phyloP scores from a whole-genome alignment of 148 eudicot genomes.

The Fallopia convolvulus region DNA sequence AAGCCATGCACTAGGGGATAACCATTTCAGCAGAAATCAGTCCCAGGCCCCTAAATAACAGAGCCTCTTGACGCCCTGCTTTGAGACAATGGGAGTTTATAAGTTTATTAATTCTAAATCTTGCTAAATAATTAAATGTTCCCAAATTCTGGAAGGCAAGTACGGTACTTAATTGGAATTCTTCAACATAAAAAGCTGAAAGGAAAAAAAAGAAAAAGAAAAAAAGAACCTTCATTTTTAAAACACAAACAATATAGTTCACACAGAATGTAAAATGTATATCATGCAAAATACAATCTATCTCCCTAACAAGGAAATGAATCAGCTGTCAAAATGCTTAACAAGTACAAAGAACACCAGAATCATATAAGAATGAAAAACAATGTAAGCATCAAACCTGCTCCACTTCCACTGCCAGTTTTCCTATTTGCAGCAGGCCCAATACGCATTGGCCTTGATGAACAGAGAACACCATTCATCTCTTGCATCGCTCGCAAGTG shows the following conservation, averaged over 20 bases:
- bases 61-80: slow-evolving; percentile 90
- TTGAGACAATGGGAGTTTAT: slow-evolving; percentile 73
- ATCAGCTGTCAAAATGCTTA: neutral
- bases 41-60: slow-evolving; percentile 71
- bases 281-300: neutral
- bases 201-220: slow-evolving; percentile 9
- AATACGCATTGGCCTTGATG: slow-evolving; percentile 84
- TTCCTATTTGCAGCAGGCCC: slow-evolving; percentile 91
- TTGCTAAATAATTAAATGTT: slow-evolving; percentile 20
- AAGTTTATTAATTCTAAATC: slow-evolving; percentile 33
- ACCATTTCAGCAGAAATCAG: slow-evolving; percentile 77
- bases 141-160: slow-evolving; percentile 40
- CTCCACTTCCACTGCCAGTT: slow-evolving; percentile 23
- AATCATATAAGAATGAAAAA: neutral
- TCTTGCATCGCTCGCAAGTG: slow-evolving; percentile 82
- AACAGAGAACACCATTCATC: slow-evolving; percentile 80
- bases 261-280: neutral
- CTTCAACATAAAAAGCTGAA: slow-evolving; percentile 32
- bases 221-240: neutral
- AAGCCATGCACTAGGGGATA: slow-evolving; percentile 63
- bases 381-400: slow-evolving; percentile 25
- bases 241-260: neutral
- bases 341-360: neutral
- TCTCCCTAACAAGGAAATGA: neutral
- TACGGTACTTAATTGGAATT: slow-evolving; percentile 43